Percentiles rank a stretch among this genome's conserved stretches.
phyloP scores from a whole-genome alignment of 2,329 filamentous ascomycete genomes.

The Madurella mycetomatis region DNA sequence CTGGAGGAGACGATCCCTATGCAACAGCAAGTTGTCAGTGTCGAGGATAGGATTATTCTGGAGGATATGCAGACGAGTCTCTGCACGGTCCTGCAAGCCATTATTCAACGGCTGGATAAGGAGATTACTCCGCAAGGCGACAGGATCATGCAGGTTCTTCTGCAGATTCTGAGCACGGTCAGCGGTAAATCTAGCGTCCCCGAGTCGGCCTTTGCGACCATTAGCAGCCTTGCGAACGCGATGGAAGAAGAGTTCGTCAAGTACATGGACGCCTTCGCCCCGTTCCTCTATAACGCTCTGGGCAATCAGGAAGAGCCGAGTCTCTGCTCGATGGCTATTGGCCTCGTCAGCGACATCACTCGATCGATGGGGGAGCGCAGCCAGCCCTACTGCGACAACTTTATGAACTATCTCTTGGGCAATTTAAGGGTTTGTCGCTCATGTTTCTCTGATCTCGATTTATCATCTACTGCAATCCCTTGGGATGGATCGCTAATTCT shows the following conservation, averaged over 20 bases:
- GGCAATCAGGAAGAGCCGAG: conserved; percentile 93
- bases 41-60: conserved; percentile 91
- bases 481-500: conserved; percentile 4
- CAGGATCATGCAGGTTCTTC: conserved; percentile 84
- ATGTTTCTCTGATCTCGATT: conserved; percentile 3
- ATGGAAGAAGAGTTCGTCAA: conserved; percentile 90
- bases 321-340: conserved; percentile 95
- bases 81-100: conserved; percentile 83
- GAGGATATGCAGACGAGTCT: conserved; percentile 98
- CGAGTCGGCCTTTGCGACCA: conserved; percentile 86
- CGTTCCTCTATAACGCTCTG: conserved; percentile 89
- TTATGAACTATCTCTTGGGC: conserved; percentile 97
- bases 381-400: conserved; percentile 91
- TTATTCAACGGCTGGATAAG: conserved; percentile 84
- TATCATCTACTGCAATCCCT: neutral
- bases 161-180: conserved; percentile 73
- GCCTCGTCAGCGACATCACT: conserved; percentile 92
- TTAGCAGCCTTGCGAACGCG: conserved; percentile 86
- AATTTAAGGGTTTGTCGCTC: conserved; percentile 67
- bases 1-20: conserved; percentile 85
- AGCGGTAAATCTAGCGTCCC: conserved; percentile 88
- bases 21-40: conserved; percentile 89
- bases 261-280: conserved; percentile 95
- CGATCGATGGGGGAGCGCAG: conserved; percentile 85
- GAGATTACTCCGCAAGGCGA: conserved; percentile 89